Conservation (phyloP, 1,284 basidiomycete genomes). For the Melampsora occidentalis region DNA sequence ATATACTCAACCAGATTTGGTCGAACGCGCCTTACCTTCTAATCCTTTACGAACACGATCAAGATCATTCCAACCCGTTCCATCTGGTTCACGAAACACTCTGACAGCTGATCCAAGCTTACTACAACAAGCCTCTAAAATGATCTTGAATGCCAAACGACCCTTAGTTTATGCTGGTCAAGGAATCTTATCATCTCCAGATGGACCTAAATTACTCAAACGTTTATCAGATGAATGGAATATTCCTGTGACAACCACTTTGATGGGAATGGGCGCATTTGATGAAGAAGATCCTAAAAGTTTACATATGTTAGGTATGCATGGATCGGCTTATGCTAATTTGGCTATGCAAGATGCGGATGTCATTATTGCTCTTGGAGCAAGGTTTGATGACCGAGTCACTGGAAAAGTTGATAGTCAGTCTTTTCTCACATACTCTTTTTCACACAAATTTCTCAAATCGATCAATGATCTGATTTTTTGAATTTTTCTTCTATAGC, state of each 20-base stretch:
- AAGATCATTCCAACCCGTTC: constrained; percentile 58
- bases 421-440: constrained; percentile 45
- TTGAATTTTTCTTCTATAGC: constrained; percentile 52
- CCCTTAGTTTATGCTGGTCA: constrained; percentile 94
- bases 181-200: constrained; percentile 77
- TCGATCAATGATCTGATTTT: background rate
- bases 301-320: constrained; percentile 99
- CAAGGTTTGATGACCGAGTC: constrained; percentile 95
- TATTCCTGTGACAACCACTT: constrained; percentile 94
- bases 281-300: constrained; percentile 80
- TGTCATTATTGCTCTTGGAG: constrained; percentile 93
- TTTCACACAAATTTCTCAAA: background rate
- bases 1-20: constrained; percentile 76
- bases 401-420: constrained; percentile 78
- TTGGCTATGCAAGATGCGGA: constrained; percentile 96
- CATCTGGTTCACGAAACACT: constrained; percentile 51
- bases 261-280: constrained; percentile 92
- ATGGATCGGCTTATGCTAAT: constrained; percentile 95
- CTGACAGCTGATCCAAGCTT: constrained; percentile 45
- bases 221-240: constrained; percentile 78
- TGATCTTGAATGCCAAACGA: constrained; percentile 87
- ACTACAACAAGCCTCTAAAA: constrained; percentile 75
- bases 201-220: constrained; percentile 78
- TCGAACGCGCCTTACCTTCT: constrained; percentile 70
- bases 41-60: constrained; percentile 55